phyloP scores from a whole-genome alignment of 805 yeast species.

The Ogataea glucozyma region DNA sequence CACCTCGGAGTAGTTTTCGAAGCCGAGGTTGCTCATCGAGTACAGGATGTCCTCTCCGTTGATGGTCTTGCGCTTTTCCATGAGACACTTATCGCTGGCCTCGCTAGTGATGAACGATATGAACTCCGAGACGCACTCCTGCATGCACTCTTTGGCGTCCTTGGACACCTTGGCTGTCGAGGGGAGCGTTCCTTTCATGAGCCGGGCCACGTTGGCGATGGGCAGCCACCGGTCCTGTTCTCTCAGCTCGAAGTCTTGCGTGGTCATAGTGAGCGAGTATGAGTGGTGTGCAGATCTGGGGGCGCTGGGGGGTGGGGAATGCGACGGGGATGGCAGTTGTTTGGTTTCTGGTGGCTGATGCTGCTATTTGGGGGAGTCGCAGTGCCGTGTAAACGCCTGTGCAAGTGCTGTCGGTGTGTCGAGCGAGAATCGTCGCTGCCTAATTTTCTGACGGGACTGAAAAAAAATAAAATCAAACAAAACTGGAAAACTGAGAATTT shows the following conservation, averaged over 20 bases:
- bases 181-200: constrained; percentile 76
- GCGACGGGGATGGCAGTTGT: too few species aligned
- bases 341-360: too few species aligned
- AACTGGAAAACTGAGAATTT: too few species aligned
- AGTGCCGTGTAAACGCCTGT: too few species aligned
- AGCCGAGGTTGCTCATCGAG: constrained; percentile 65
- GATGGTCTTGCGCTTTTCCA: constrained; percentile 68
- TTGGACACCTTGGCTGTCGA: constrained; percentile 73
- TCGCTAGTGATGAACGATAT: constrained; percentile 69
- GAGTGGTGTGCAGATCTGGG: constrained; percentile 7
- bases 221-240: constrained; percentile 65
- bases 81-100: constrained; percentile 60
- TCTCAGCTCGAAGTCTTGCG: constrained; percentile 49
- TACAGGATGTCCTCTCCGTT: constrained; percentile 69
- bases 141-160: constrained; percentile 77
- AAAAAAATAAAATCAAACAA: too few species aligned
- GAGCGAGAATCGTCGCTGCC: too few species aligned
- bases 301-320: too few species aligned
- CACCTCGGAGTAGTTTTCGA: constrained; percentile 70
- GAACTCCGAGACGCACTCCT: constrained; percentile 61
- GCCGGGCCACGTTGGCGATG: constrained; percentile 66
- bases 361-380: too few species aligned
- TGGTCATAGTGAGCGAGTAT: constrained; percentile 18
- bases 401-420: too few species aligned
- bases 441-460: too few species aligned